A percentile compares a stretch with the other conserved stretches of the same genome.
phyloP scores from a whole-genome alignment of 306 rosid species.

The Acacia melanoxylon region DNA sequence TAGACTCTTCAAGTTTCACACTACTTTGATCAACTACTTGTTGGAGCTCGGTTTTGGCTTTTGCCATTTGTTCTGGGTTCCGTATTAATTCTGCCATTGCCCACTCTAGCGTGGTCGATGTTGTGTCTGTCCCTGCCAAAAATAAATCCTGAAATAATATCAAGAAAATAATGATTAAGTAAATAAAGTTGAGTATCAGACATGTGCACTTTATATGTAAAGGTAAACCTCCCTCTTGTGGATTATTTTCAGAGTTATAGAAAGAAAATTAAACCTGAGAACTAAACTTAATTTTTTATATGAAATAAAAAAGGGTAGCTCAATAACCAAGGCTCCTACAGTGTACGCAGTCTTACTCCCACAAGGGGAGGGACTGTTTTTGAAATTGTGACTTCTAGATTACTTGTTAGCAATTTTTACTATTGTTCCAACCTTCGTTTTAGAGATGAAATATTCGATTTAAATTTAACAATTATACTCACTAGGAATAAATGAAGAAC shows the following conservation, averaged over 20 bases:
- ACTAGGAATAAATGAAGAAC: background rate
- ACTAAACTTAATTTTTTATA: too few species aligned
- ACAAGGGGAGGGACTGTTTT: too few species aligned
- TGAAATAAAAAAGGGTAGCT: too few species aligned
- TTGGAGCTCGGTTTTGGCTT: background rate
- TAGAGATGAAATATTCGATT: background rate
- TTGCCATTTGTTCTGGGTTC: background rate
- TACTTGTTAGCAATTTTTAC: too few species aligned
- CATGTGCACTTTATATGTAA: too few species aligned
- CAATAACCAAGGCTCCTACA: too few species aligned
- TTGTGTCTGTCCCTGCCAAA: background rate
- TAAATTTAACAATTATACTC: background rate
- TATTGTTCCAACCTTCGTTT: too few species aligned
- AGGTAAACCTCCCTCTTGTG: background rate
- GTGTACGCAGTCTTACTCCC: too few species aligned
- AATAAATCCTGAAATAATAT: background rate
- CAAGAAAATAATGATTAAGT: background rate
- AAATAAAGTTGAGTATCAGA: background rate
- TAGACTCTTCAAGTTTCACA: background rate
- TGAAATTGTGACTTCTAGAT: too few species aligned
- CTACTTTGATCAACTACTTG: background rate
- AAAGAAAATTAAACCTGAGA: background rate
- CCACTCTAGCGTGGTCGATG: slow-evolving; percentile 1
- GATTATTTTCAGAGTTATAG: background rate
- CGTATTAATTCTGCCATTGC: slow-evolving; percentile 7